phyloP scores from a whole-genome alignment of 1,284 basidiomycete genomes.

The Sanguinoderma infundibulare region DNA sequence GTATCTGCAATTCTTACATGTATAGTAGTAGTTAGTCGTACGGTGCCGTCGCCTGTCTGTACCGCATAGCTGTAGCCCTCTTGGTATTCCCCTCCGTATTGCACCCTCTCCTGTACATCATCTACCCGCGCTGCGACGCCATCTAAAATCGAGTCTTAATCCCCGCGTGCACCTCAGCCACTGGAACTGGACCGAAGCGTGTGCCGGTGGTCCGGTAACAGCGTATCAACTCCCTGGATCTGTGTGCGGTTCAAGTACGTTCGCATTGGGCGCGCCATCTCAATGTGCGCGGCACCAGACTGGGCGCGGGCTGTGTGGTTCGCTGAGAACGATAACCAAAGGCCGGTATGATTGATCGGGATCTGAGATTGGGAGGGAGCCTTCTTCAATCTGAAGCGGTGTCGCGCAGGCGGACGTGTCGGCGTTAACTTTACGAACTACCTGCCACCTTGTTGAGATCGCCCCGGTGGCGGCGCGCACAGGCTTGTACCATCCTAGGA shows the following conservation, averaged over 20 bases:
- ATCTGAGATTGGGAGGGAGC: neutral
- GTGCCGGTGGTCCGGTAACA: no score
- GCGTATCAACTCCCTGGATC: no score
- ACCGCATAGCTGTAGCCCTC: constrained; percentile 29
- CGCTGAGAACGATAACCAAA: neutral
- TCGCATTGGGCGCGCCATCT: no score
- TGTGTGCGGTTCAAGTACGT: no score
- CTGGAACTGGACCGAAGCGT: no score
- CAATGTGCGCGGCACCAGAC: no score
- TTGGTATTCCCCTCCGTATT: constrained; percentile 1
- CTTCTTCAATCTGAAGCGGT: neutral
- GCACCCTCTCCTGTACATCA: neutral
- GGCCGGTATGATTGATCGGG: neutral
- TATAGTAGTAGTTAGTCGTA: constrained; percentile 22
- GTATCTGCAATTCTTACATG: constrained; percentile 7
- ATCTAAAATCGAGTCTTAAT: neutral
- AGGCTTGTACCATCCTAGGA: neutral
- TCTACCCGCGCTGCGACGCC: neutral
- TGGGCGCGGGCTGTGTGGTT: neutral
- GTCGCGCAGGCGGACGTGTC: neutral
- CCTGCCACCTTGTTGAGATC: neutral
- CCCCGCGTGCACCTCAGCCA: neutral
- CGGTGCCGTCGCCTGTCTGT: constrained; percentile 16
- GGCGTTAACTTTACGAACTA: neutral
- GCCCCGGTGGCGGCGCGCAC: neutral